phyloP scores from a whole-genome alignment of 306 rosid species.

The Ammopiptanthus mongolicus region DNA sequence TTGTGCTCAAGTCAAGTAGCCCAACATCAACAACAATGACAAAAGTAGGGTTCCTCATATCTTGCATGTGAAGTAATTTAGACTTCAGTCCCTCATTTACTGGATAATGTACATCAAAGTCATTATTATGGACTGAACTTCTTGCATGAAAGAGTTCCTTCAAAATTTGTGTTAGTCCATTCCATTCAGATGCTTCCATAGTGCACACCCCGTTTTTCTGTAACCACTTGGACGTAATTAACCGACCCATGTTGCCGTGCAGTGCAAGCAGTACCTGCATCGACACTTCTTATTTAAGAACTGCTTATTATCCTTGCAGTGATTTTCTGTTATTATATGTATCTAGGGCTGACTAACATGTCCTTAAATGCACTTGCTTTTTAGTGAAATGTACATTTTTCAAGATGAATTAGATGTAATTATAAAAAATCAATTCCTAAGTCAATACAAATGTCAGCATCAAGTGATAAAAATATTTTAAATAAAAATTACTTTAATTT shows the following conservation, averaged over 20 bases:
- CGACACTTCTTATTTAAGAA: background rate
- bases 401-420: background rate
- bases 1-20: constrained; percentile 93
- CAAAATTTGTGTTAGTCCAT: constrained; percentile 80
- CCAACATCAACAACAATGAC: constrained; percentile 79
- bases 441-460: background rate
- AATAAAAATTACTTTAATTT: too few relatives aligned
- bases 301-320: background rate
- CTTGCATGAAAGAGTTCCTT: constrained; percentile 63
- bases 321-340: background rate
- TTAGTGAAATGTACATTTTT: background rate
- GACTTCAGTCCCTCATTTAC: constrained; percentile 46
- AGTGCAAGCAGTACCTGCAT: constrained; percentile 84
- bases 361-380: background rate
- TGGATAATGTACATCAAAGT: constrained; percentile 58
- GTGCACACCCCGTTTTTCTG: constrained; percentile 60
- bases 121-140: constrained; percentile 38
- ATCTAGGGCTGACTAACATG: background rate
- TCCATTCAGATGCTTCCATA: constrained; percentile 92
- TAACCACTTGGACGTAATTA: constrained; percentile 74
- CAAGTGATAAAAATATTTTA: background rate
- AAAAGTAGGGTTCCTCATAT: constrained; percentile 58
- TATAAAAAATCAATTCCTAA: background rate
- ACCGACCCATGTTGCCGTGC: constrained; percentile 66
- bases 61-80: constrained; percentile 49